A percentile compares a stretch with the other conserved stretches of the same genome.
Conservation (phyloP, 441 rosid genomes). For the Gossypium gossypioides region DNA sequence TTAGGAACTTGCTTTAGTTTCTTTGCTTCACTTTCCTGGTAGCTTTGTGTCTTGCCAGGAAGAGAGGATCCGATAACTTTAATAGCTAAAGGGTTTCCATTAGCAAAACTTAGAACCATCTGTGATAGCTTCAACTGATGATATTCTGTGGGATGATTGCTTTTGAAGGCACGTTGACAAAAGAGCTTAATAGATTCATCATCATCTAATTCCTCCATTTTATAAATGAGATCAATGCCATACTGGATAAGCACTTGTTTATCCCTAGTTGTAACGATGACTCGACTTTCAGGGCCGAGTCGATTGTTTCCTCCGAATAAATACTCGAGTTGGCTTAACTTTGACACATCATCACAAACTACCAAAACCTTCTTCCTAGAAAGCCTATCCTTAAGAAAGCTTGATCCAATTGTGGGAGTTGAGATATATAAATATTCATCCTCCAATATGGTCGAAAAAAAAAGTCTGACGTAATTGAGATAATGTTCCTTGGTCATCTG, state of each 20-base stretch:
- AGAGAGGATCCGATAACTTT: not conserved
- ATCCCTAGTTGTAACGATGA: not conserved
- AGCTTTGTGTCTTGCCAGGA: no score
- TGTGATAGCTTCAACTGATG: not conserved
- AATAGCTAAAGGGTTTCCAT: conserved; percentile 20
- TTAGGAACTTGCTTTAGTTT: no score
- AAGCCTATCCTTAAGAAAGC: no score
- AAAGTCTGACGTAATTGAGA: not conserved
- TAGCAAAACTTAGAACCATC: not conserved
- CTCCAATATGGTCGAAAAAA: not conserved
- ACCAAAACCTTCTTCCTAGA: no score
- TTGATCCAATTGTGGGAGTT: not conserved
- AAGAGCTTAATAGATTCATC: conserved; percentile 23
- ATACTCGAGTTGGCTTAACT: no score
- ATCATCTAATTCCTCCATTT: not conserved
- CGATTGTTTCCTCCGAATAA: no score
- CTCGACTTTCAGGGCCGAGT: not conserved
- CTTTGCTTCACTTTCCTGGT: no score
- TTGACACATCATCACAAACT: no score
- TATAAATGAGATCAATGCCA: not conserved
- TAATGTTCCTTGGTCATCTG: not conserved
- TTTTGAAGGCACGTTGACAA: conserved; percentile 15
- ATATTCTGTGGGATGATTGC: not conserved
- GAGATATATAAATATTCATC: not conserved
- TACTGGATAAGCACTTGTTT: not conserved